Percentiles rank a stretch among this genome's conserved stretches.
These are phyloP conservation scores for Sclerotinia sclerotiorum DNA, from an alignment of 2,329 filamentous ascomycete genomes.

Conservation along the genomic window DNA sequence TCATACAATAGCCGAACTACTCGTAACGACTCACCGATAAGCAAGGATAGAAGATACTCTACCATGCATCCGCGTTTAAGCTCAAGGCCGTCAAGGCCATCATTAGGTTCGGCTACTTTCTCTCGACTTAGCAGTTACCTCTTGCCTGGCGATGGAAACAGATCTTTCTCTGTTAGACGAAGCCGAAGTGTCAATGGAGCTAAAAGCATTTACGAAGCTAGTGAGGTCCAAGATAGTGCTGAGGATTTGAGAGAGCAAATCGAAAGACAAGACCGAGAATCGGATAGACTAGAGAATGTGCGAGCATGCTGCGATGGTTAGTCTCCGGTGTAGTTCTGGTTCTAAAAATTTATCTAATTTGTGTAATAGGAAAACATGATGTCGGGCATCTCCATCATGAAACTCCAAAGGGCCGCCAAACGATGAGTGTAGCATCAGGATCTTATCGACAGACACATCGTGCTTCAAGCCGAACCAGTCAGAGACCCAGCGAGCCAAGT, in stretches of 20 bases:
- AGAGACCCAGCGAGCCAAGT: slow-evolving; percentile 22
- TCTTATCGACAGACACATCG: slow-evolving; percentile 24
- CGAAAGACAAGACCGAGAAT: slow-evolving; percentile 73
- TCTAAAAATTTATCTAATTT: slow-evolving; percentile 29
- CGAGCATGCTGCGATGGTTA: slow-evolving; percentile 95
- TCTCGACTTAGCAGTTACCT: slow-evolving; percentile 61
- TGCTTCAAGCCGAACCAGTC: slow-evolving; percentile 30
- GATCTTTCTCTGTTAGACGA: slow-evolving; percentile 54
- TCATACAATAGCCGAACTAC: slow-evolving; percentile 77
- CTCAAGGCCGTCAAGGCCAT: slow-evolving; percentile 35
- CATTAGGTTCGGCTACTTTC: slow-evolving; percentile 48
- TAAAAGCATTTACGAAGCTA: slow-evolving; percentile 52
- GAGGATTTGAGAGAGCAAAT: slow-evolving; percentile 81
- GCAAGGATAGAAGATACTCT: slow-evolving; percentile 26
- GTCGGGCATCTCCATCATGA: slow-evolving; percentile 59
- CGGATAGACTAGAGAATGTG: slow-evolving; percentile 87
- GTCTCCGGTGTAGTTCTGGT: slow-evolving; percentile 40
- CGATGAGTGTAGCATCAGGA: slow-evolving; percentile 29
- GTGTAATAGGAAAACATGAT: slow-evolving; percentile 67
- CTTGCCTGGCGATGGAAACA: slow-evolving; percentile 42
- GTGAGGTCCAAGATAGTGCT: slow-evolving; percentile 70
- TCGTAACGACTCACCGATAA: slow-evolving; percentile 61
- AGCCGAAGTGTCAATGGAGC: slow-evolving; percentile 48
- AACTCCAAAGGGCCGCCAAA: slow-evolving; percentile 46
- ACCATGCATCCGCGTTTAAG: slow-evolving; percentile 28